Conservation (phyloP, 495 filamentous ascomycete genomes). For the Tuber indicum region DNA sequence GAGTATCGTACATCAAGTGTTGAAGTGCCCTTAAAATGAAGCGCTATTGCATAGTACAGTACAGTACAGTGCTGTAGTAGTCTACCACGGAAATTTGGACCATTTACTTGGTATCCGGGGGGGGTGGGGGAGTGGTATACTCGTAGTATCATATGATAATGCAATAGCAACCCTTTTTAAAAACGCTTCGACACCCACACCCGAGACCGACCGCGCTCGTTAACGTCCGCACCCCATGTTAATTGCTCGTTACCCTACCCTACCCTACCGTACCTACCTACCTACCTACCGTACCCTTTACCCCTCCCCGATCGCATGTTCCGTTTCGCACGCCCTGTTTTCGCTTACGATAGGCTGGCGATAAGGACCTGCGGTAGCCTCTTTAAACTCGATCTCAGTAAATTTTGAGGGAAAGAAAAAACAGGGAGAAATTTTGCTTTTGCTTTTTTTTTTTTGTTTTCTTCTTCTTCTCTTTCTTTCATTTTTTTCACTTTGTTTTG, state of each 20-base stretch:
- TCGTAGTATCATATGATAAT: background rate
- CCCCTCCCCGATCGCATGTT: background rate
- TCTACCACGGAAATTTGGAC: background rate
- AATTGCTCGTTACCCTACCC: background rate
- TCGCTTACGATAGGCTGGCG: constrained; percentile 6
- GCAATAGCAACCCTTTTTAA: background rate
- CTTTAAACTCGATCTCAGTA: background rate
- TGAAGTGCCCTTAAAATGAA: background rate
- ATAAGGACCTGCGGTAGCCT: background rate
- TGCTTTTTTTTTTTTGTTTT: no score
- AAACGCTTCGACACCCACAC: background rate
- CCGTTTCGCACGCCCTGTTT: background rate
- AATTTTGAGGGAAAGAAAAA: background rate
- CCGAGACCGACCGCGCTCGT: no score
- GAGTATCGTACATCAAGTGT: background rate
- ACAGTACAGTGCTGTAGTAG: background rate
- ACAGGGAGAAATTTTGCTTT: background rate
- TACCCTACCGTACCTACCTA: background rate
- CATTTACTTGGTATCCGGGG: background rate
- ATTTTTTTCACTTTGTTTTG: background rate
- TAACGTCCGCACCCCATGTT: no score
- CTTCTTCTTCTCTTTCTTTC: background rate
- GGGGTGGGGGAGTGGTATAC: no score
- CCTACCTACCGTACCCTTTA: no score
- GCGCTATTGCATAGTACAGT: no score